Evolutionary conservation across 2,329 filamentous ascomycete genomes (phyloP).

Genomic region (Trichoderma sp.): DNA sequence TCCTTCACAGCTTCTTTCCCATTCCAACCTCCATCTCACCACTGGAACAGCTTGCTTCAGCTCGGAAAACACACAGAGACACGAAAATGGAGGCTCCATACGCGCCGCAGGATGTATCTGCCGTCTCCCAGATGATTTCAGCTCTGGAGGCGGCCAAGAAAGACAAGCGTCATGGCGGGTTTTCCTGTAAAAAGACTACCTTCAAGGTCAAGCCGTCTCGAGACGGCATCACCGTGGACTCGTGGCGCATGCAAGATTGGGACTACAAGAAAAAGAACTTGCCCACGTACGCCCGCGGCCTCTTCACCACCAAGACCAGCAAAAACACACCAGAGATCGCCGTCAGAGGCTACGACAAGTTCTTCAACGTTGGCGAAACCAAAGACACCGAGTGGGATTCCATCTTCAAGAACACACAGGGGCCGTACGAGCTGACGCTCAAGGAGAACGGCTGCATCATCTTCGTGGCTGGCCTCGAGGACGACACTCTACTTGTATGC

Average conservation of each 20-base stretch:
- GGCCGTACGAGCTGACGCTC: slow-evolving; percentile 91
- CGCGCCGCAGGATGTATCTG: slow-evolving; percentile 67
- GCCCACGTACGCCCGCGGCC: slow-evolving; percentile 87
- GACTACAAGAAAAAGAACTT: slow-evolving; percentile 88
- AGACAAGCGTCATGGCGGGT: slow-evolving; percentile 59
- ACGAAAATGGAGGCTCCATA: slow-evolving; percentile 56
- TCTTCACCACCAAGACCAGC: slow-evolving; percentile 80
- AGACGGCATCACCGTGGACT: slow-evolving; percentile 72
- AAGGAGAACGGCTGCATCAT: slow-evolving; percentile 99
- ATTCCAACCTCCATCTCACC: not conserved
- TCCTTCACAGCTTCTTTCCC: not conserved
- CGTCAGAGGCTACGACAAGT: slow-evolving; percentile 94
- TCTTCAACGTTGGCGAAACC: slow-evolving; percentile 92
- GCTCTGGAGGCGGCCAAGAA: slow-evolving; percentile 62
- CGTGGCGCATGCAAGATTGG: slow-evolving; percentile 93
- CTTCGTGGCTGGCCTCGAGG: slow-evolving; percentile 88
- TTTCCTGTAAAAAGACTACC: slow-evolving; percentile 78
- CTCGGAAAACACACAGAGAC: not conserved
- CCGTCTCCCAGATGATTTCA: slow-evolving; percentile 67
- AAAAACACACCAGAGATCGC: slow-evolving; percentile 74
- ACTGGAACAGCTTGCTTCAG: not conserved
- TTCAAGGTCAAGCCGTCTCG: slow-evolving; percentile 68
- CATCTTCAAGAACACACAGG: slow-evolving; percentile 73
- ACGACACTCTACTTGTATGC: slow-evolving; percentile 90
- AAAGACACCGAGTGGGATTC: slow-evolving; percentile 78